These are phyloP conservation scores for Cicer yamashitae DNA, from an alignment of 306 rosid species.

Conservation along the genomic window DNA sequence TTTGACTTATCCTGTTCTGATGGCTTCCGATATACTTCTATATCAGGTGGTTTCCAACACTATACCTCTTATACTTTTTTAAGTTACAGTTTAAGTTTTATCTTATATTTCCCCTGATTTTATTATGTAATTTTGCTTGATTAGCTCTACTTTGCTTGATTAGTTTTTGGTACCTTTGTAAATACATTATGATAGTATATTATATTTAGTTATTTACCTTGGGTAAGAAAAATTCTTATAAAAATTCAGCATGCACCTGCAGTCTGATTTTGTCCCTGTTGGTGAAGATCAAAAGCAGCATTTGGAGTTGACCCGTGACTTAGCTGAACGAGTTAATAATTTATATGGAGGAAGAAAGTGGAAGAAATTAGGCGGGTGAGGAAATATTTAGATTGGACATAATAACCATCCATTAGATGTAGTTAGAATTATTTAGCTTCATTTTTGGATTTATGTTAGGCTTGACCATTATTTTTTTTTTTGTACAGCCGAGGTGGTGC, in stretches of 20 bases:
- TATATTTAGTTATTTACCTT: constrained; percentile 26
- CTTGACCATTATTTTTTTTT: constrained; percentile 45
- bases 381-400: constrained; percentile 37
- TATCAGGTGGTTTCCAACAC: constrained; percentile 73
- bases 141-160: constrained; percentile 1
- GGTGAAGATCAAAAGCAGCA: constrained; percentile 99
- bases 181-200: constrained; percentile 40
- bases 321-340: constrained; percentile 88
- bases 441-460: constrained; percentile 28
- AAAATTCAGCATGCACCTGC: constrained; percentile 56
- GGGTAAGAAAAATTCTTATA: constrained; percentile 52
- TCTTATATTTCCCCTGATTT: constrained; percentile 17
- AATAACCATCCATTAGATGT: constrained; percentile 10
- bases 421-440: constrained; percentile 26
- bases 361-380: constrained; percentile 98
- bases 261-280: constrained; percentile 95
- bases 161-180: constrained; percentile 33
- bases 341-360: constrained; percentile 96
- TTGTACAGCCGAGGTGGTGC: constrained; percentile 80
- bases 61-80: constrained; percentile 23
- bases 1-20: constrained; percentile 95
- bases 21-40: constrained; percentile 98
- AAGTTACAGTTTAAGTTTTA: constrained; percentile 24
- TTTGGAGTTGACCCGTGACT: constrained; percentile 90
- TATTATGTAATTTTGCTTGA: constrained; percentile 29